These are phyloP conservation scores for Aegilops bicornis DNA, from an alignment of 176 grass and related monocot genomes.

Conservation along the genomic window DNA sequence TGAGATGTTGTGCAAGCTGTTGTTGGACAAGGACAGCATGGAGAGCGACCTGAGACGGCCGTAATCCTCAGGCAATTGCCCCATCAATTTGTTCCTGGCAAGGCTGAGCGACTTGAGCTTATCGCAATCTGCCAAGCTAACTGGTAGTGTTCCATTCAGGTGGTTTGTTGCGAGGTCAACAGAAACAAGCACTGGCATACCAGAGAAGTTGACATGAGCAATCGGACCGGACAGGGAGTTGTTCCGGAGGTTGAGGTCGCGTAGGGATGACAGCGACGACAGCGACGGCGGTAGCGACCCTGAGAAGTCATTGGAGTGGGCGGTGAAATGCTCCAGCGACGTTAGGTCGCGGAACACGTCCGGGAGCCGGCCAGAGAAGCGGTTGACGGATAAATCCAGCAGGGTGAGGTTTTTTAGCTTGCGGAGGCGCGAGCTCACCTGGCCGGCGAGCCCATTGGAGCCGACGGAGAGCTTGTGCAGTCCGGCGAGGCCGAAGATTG, in stretches of 20 bases:
- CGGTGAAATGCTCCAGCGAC: slow-evolving; percentile 47
- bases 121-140: slow-evolving; percentile 55
- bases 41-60: slow-evolving; percentile 52
- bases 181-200: slow-evolving; percentile 51
- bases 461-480: slow-evolving; percentile 62
- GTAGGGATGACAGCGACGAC: slow-evolving; percentile 42
- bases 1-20: slow-evolving; percentile 81
- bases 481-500: slow-evolving; percentile 54
- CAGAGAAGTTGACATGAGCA: slow-evolving; percentile 63
- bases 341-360: slow-evolving; percentile 68
- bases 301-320: slow-evolving; percentile 66
- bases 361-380: slow-evolving; percentile 66
- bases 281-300: slow-evolving; percentile 63
- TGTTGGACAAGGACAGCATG: slow-evolving; percentile 83
- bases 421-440: slow-evolving; percentile 41
- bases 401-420: slow-evolving; percentile 47
- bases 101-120: slow-evolving; percentile 73
- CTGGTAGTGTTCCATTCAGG: slow-evolving; percentile 62
- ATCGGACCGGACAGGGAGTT: slow-evolving; percentile 73
- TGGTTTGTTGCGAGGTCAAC: slow-evolving; percentile 83
- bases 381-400: slow-evolving; percentile 65
- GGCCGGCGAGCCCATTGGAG: slow-evolving; percentile 58
- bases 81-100: slow-evolving; percentile 77
- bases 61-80: slow-evolving; percentile 55
- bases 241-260: slow-evolving; percentile 74